Base-by-base conservation (phyloP, 257 asterid genomes). In the Nicotiana otophora region DNA sequence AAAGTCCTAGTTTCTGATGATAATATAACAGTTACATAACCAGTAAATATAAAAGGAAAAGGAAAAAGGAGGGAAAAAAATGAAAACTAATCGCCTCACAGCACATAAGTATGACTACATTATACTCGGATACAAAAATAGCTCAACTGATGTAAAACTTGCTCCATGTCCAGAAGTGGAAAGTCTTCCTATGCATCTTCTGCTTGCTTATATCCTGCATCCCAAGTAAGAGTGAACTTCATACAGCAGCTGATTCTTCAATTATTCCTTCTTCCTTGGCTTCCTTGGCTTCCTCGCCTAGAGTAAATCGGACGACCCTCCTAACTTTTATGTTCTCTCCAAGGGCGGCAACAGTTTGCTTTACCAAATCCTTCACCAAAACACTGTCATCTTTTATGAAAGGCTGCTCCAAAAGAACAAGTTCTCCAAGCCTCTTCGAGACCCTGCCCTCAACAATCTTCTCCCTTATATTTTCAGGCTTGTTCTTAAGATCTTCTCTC, bases 271-370 rank as follows among this genome's bases (percentile, higher is more conserved):
- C 60, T 46, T 72, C 42, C 53, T 75, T 75, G 39, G 80, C 60
- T 46, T 72, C 42, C 53, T 75, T 75, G 39, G 80, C 10, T 30
- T 84, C 83, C 88, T 93, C 94, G 5, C 99, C 98, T 33, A 94
- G 95, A 17, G 97, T 94, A 84, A 93, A 94, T 34, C 97, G 91
- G 78, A 89, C 86, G 16, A 96, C 94, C 87, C 97, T 90, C 84
- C 98, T 88, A 26, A 96, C 97, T 67, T 93, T 94, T 48, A 96
- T 88, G 89, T 96, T 96, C 88, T 96, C 99, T 83, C 98, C 99
- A 10, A 96, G 88, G 6, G 90, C 86, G 15, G 98, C 98, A 70
- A 96, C 96, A 20, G 97, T 96, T 87, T 93, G 98, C 95, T 92
- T 96, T 53, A 96, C 96, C 92, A 93, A 84, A 60, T 94, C 99